Evolutionary conservation across 2,329 filamentous ascomycete genomes (phyloP).

Genomic region (Nothophaeocryptopus gaeumannii): DNA sequence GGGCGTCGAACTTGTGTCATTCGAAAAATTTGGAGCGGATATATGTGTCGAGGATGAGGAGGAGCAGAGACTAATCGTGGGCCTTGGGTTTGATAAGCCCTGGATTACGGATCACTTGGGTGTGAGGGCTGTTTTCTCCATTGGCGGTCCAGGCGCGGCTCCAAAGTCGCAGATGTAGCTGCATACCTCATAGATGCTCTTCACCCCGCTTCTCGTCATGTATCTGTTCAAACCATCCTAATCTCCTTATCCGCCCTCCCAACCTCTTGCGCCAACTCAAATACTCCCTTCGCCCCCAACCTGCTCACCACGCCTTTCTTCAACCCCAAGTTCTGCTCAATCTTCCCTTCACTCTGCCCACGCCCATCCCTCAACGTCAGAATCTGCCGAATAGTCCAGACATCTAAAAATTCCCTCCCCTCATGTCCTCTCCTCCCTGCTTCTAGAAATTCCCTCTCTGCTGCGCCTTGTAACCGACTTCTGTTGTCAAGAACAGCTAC

Average conservation of each 20-base stretch:
- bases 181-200: too few relatives aligned
- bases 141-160: too few relatives aligned
- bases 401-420: conserved; percentile 47
- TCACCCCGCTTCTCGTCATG: too few relatives aligned
- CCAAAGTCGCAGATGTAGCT: too few relatives aligned
- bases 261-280: conserved; percentile 30
- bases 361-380: conserved; percentile 33
- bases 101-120: conserved; percentile 55
- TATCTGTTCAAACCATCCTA: conserved; percentile 33
- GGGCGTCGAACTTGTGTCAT: conserved; percentile 29
- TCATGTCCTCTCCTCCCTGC: conserved; percentile 41
- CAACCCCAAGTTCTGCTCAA: conserved; percentile 36
- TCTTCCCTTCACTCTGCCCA: conserved; percentile 28
- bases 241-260: conserved; percentile 33
- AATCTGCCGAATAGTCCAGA: conserved; percentile 39
- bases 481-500: conserved; percentile 54
- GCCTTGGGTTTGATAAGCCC: conserved; percentile 38
- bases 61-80: conserved; percentile 30
- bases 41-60: conserved; percentile 43
- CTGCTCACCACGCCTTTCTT: conserved; percentile 34
- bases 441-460: conserved; percentile 53
- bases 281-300: conserved; percentile 32
- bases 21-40: conserved; percentile 50
- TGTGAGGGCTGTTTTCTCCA: conserved; percentile 36
- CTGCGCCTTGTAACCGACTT: conserved; percentile 49